Conservation (phyloP, 495 filamentous ascomycete genomes). For the Podospora conica region DNA sequence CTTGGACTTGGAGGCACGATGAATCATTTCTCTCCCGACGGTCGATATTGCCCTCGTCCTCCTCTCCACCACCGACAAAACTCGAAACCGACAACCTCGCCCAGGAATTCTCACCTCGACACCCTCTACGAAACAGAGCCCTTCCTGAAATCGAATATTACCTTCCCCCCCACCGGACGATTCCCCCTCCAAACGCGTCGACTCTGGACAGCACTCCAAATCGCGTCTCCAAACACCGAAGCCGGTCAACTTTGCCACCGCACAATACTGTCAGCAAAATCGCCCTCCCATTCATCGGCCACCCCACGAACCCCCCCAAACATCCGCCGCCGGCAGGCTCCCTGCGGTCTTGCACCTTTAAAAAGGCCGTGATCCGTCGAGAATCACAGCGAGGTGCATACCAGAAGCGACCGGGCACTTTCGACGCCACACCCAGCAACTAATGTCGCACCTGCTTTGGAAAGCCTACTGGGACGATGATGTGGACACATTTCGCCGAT, state of each 20-base stretch:
- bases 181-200: neutral
- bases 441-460: conserved; percentile 97
- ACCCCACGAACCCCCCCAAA: conserved; percentile 1
- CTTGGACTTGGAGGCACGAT: neutral
- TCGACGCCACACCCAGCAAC: conserved; percentile 27
- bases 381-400: conserved; percentile 78
- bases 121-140: neutral
- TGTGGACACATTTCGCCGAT: conserved; percentile 80
- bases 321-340: conserved; percentile 20
- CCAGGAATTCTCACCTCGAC: neutral
- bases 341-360: conserved; percentile 56
- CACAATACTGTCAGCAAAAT: conserved; percentile 5
- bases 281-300: conserved; percentile 8
- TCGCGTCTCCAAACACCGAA: conserved; percentile 11
- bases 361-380: conserved; percentile 75
- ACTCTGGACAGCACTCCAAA: neutral
- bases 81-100: neutral
- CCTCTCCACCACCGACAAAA: neutral
- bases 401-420: conserved; percentile 49
- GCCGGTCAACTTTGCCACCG: conserved; percentile 1
- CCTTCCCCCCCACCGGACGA: neutral
- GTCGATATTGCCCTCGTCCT: neutral
- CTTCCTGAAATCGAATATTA: neutral
- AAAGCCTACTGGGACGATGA: conserved; percentile 94
- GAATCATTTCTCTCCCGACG: neutral